Conservation (phyloP, 495 filamentous ascomycete species). For the Hypoxylon crocopeplum region DNA sequence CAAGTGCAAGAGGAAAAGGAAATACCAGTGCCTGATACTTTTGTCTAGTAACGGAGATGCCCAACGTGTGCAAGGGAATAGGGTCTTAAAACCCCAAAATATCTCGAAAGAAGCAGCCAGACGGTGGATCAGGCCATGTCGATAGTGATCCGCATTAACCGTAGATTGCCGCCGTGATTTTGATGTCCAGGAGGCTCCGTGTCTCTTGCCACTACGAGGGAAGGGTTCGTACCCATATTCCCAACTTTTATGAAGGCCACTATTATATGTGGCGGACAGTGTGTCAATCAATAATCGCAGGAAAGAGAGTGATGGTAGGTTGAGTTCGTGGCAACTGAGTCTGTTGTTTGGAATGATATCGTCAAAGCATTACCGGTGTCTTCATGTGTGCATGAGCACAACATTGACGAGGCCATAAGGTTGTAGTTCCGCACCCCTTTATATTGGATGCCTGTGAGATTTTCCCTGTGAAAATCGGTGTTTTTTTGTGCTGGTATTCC, state of each 20-base stretch:
- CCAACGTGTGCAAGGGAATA: too few species aligned
- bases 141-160: neutral
- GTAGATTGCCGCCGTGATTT: neutral
- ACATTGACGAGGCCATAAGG: neutral
- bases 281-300: constrained; percentile 8
- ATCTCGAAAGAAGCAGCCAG: constrained; percentile 1
- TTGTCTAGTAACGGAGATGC: constrained; percentile 42
- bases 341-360: neutral
- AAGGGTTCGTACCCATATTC: neutral
- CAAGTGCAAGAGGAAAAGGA: constrained; percentile 38
- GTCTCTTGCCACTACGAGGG: constrained; percentile 5
- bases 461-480: neutral
- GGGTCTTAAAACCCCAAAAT: too few species aligned
- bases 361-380: neutral
- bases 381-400: neutral
- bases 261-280: constrained; percentile 4
- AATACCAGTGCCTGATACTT: constrained; percentile 30
- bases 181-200: neutral
- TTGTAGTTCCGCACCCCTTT: neutral
- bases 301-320: neutral
- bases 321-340: constrained; percentile 2
- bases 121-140: constrained; percentile 6
- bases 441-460: neutral
- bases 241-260: constrained; percentile 1
- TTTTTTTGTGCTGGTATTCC: constrained; percentile 6